These are phyloP conservation scores for Begonia masoniana DNA, from an alignment of 306 rosid species.

Conservation along the genomic window DNA sequence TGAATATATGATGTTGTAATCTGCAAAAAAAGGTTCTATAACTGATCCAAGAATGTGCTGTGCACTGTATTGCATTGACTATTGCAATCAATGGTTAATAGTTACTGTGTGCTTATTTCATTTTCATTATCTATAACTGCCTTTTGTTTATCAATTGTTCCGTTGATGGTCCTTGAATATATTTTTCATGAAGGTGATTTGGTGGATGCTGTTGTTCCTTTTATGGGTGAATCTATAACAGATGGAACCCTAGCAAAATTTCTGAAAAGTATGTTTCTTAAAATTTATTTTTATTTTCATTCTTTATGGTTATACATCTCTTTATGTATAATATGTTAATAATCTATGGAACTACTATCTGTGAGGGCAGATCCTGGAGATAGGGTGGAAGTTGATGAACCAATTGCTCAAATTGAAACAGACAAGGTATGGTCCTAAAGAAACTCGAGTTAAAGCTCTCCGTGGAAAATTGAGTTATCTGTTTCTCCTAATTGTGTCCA, in stretches of 20 bases:
- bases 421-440: constrained; percentile 44
- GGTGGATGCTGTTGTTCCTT: constrained; percentile 70
- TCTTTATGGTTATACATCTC: constrained; percentile 8
- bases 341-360: not conserved
- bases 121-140: no score
- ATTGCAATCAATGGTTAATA: no score
- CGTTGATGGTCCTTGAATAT: not conserved
- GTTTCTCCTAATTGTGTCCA: not conserved
- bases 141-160: no score
- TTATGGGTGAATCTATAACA: constrained; percentile 67
- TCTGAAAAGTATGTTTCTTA: constrained; percentile 50
- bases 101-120: no score
- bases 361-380: constrained; percentile 57
- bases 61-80: no score
- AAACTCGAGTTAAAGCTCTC: constrained; percentile 8
- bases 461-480: not conserved
- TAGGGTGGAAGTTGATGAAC: constrained; percentile 58
- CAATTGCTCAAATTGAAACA: constrained; percentile 81
- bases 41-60: no score
- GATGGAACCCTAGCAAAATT: constrained; percentile 70
- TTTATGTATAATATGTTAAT: constrained; percentile 3
- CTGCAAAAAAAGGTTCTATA: no score
- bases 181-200: constrained; percentile 40
- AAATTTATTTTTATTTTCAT: not conserved
- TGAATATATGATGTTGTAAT: no score